Base-by-base conservation (phyloP, 495 filamentous ascomycete species). In the Aspergillus carlsbadensis region DNA sequence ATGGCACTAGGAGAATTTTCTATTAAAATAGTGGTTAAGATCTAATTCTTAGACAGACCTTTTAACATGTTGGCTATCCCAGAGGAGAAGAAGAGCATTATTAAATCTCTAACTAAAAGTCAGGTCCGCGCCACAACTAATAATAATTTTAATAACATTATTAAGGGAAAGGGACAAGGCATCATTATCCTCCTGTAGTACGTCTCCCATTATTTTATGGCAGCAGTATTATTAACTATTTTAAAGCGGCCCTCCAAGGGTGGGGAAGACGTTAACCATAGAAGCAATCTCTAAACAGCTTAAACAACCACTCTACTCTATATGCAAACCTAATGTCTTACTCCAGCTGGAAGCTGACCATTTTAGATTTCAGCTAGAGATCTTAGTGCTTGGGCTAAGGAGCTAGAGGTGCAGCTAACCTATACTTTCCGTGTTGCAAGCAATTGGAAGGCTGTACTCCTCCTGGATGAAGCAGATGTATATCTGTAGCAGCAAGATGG, bases 381-480 rank as follows among this genome's bases (percentile, higher is more conserved):
- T 35, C 51, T 56, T 36, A 26, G 58, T n/a, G n/a, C n/a, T n/a
- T n/a, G n/a, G n/a, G n/a, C n/a, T n/a, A n/a, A n/a, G n/a, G n/a
- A n/a, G n/a, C n/a, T n/a, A n/a, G n/a, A n/a, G n/a, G n/a, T n/a
- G n/a, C n/a, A n/a, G n/a, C n/a, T n/a, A n/a, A n/a, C n/a, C n/a
- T 41, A 52, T 47, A 18, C 56, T 68, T 54, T n/a, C n/a, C n/a
- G n/a, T n/a, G n/a, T n/a, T n/a, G n/a, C n/a, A 54, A 66, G 33
- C n/a, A 37, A 46, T 50, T 71, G 64, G 37, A 67, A 73, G 8
- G 65, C 69, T 6, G 24, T 73, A 1, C 65, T 72, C 56, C 69
- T 72, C 26, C 50, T 72, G 17, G 75, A 81, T 58, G 74, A 79
- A 59, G 77, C 72, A n/a, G 78, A 79, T 58, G 65, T 73, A 7